Evolutionary conservation across 345 rosid genomes (phyloP).

Genomic region (Citropsis articulata): DNA sequence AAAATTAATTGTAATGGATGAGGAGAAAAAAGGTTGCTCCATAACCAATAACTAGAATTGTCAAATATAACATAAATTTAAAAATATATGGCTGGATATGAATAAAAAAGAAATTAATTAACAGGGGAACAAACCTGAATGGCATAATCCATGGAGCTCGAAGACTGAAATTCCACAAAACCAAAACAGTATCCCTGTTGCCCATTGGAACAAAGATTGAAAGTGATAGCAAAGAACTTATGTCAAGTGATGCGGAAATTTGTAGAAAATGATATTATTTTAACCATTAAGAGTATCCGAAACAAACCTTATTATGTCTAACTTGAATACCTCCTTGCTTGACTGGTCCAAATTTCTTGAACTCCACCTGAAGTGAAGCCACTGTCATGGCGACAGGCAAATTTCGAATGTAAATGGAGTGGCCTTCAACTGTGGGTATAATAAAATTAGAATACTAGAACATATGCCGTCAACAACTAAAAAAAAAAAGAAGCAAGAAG

Average conservation of each 20-base stretch:
- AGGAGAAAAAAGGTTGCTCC: too few species aligned
- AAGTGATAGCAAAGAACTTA: conserved; percentile 8
- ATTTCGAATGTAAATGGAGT: conserved; percentile 65
- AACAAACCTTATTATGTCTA: conserved; percentile 63
- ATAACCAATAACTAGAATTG: too few species aligned
- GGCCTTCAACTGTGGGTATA: conserved; percentile 48
- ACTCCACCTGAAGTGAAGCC: conserved; percentile 55
- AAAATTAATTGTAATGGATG: too few species aligned
- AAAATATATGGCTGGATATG: background rate
- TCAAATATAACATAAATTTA: background rate
- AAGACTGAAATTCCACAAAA: conserved; percentile 64
- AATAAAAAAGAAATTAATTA: conserved; percentile 2
- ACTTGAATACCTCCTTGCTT: conserved; percentile 70
- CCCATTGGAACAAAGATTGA: conserved; percentile 23
- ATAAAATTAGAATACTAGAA: background rate
- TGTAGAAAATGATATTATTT: background rate
- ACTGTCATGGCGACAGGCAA: conserved; percentile 42
- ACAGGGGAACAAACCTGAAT: conserved; percentile 45
- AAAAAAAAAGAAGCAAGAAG: background rate
- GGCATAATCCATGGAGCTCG: conserved; percentile 51
- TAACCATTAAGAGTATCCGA: conserved; percentile 2
- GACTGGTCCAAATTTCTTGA: conserved; percentile 71
- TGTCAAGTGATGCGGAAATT: background rate
- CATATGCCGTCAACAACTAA: background rate
- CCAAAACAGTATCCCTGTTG: conserved; percentile 78